Evolutionary conservation across 2,329 filamentous ascomycete species (phyloP), one percentile per base, ranked within the genome.

Genomic region (Trichophyton simii): DNA sequence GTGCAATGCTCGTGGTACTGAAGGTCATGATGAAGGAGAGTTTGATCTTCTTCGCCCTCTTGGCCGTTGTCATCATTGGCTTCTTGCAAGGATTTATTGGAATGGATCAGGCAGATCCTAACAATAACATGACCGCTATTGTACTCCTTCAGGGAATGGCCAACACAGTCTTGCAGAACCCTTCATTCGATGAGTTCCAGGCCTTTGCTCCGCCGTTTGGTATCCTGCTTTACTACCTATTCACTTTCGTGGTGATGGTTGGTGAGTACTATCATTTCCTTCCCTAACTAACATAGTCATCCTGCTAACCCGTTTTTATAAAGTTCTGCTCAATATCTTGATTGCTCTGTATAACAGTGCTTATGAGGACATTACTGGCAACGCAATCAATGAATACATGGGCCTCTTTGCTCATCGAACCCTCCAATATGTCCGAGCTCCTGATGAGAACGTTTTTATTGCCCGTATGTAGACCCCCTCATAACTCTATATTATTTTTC

Each of bases 371-470:
- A 95, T 96, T 63, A 95, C 91, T 68, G 86, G 88, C 54, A 88
- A 99, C 70, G 91, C 94, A 3, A 87, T 90, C 66, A 94, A 99
- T 73, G 94, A 99, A 73, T 99, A 91, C 75, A 86, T 99, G 72
- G 92, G 91, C 0, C 82, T 97, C 2, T 96, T 96, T 75, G 83
- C 89, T 0, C 88, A 95, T 67, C 96, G 96, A 75, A 96, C 94
- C 0, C 89, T 97, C 82, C 91, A 95, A 69, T 99, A 96, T 69
- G 89, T 97, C 18, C 89, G 94, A 57, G 94, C 94, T 0, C 94
- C 94, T 0, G 94, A 99, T 68, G 94, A 99, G 73, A 99, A 99
- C 67, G 94, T 99, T 61, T 99, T 94, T 75, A 96, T 99, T 69
- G 86, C 94, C 0, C 94, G 76, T 78, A 69, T 66, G 75, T 68